Evolutionary conservation across 75 land plant genomes (phyloP), one percentile per base, ranked within the genome.

Genomic region (Selaginella tamariscina): DNA sequence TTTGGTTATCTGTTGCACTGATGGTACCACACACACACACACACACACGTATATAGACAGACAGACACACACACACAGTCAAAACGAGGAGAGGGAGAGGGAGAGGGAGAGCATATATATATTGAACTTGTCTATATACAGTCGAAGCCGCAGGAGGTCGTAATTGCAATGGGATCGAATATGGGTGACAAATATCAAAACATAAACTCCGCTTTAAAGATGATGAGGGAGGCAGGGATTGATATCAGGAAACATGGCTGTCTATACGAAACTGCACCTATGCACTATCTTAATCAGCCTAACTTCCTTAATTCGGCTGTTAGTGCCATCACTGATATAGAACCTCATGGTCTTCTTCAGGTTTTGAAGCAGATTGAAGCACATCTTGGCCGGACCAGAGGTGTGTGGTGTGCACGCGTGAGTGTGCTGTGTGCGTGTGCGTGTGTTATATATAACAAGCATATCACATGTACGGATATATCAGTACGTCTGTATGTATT

Each of bases 91-190:
- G n/a, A n/a, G n/a, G n/a, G n/a, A n/a, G n/a, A n/a, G n/a, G n/a
- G n/a, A n/a, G n/a, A n/a, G n/a, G n/a, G n/a, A n/a, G n/a, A n/a
- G n/a, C n/a, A n/a, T n/a, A n/a, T n/a, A n/a, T n/a, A n/a, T n/a
- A n/a, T n/a, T n/a, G n/a, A n/a, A n/a, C n/a, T n/a, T n/a, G n/a
- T n/a, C n/a, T n/a, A n/a, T n/a, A n/a, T n/a, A n/a, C n/a, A n/a
- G n/a, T n/a, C n/a, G 55, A 65, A 15, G 44, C 32, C 29, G 70
- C 84, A 90, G 33, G 98, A 92, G 75, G 84, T 92, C 13, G 90
- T 84, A 33, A 89, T 92, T 81, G 98, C 98, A 29, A 54, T 92
- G 24, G 98, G 98, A 13, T 82, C 95, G 77, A 92, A 92, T 75
- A 78, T 92, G 27, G 98, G 98, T 20, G 75, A 92, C 68, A 73